Conservation (phyloP, 2,329 filamentous ascomycete species). For the Trichoderma hamatum region DNA sequence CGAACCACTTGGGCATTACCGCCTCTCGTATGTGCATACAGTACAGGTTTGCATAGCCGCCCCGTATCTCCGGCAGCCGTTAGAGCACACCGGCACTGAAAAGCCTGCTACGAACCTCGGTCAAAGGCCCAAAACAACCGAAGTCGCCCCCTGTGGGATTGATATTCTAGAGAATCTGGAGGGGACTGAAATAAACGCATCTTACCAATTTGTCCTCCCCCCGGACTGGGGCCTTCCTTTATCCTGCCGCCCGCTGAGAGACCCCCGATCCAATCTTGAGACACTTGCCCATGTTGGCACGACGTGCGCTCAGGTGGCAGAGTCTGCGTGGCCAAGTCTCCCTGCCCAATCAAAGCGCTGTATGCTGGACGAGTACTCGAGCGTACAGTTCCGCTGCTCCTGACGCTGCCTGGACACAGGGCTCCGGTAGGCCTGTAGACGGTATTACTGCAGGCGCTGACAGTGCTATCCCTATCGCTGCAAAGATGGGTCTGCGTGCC, state of each 20-base stretch:
- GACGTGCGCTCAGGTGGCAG: slow-evolving; percentile 22
- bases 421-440: background rate
- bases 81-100: slow-evolving; percentile 11
- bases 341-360: slow-evolving; percentile 27
- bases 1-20: slow-evolving; percentile 3
- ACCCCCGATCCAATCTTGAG: background rate
- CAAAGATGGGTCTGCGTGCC: slow-evolving; percentile 39
- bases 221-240: background rate
- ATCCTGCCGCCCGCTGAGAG: background rate
- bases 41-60: background rate
- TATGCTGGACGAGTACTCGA: slow-evolving; percentile 5
- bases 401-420: background rate
- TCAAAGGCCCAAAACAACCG: slow-evolving; percentile 19
- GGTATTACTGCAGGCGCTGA: slow-evolving; percentile 10
- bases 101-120: slow-evolving; percentile 18
- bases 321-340: slow-evolving; percentile 25
- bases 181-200: background rate
- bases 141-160: background rate
- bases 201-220: background rate
- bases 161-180: slow-evolving; percentile 1
- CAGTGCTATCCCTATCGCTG: background rate
- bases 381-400: background rate
- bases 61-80: slow-evolving; percentile 20
- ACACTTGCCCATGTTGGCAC: slow-evolving; percentile 9
- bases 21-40: background rate